A percentile compares a stretch with the other conserved stretches of the same genome.
Evolutionary conservation across 1,139 yeast species (phyloP).

Genomic region (Pichia cactophila): DNA sequence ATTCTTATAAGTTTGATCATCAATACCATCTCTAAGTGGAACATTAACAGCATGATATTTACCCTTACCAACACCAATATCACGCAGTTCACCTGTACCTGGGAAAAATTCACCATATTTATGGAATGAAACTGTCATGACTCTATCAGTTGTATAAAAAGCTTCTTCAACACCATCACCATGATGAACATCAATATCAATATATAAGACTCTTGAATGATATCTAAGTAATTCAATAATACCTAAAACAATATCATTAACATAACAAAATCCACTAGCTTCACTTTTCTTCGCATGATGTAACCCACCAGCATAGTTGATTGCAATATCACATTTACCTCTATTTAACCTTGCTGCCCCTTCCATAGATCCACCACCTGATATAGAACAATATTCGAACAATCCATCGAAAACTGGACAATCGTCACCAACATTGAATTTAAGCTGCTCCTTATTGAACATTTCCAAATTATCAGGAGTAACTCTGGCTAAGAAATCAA

Average conservation of each 20-base stretch:
- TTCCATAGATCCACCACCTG: constrained; percentile 90
- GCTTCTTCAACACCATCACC: constrained; percentile 99
- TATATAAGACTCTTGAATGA: constrained; percentile 85
- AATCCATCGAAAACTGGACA: constrained; percentile 97
- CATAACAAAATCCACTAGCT: constrained; percentile 93
- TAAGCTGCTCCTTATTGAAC: constrained; percentile 86
- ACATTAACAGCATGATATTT: constrained; percentile 82
- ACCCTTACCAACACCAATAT: constrained; percentile 81
- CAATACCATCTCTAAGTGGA: constrained; percentile 93
- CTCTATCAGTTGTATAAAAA: constrained; percentile 88
- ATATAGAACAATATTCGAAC: constrained; percentile 77
- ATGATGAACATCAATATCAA: constrained; percentile 93
- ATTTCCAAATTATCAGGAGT: constrained; percentile 91
- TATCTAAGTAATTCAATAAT: constrained; percentile 74
- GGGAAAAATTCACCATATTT: constrained; percentile 97
- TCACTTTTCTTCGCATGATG: constrained; percentile 95
- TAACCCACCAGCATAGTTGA: constrained; percentile 95
- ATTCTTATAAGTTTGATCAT: constrained; percentile 86
- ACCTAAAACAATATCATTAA: constrained; percentile 88
- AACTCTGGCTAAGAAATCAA: constrained; percentile 86
- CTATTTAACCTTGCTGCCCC: constrained; percentile 80
- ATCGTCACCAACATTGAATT: constrained; percentile 93
- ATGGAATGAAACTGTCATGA: constrained; percentile 92
- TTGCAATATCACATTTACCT: constrained; percentile 89
- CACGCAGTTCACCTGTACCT: constrained; percentile 87